Percentiles rank a stretch among this genome's conserved stretches.
Conservation (phyloP, 2,329 filamentous ascomycete genomes). For the Colletotrichum higginsianum region DNA sequence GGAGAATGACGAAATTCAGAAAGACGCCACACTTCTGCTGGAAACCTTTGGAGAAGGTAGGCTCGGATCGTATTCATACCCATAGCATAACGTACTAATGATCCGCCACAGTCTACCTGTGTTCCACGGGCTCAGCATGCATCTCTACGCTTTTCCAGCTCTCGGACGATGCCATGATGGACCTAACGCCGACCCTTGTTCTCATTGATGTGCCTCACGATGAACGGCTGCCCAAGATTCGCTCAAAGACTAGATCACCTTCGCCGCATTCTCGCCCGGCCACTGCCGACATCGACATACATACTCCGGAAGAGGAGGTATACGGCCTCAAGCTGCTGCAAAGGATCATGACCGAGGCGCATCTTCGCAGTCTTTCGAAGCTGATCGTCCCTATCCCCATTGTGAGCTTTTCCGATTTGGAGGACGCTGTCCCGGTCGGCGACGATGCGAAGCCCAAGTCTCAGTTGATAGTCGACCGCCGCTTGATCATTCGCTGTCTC, state of each 20-base stretch:
- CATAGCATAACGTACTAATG: slow-evolving; percentile 3
- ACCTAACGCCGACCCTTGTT: slow-evolving; percentile 70
- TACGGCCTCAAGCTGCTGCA: slow-evolving; percentile 71
- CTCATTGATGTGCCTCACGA: slow-evolving; percentile 70
- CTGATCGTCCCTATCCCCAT: slow-evolving; percentile 71
- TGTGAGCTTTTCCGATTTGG: slow-evolving; percentile 58
- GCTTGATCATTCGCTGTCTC: slow-evolving; percentile 78
- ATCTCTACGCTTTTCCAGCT: slow-evolving; percentile 67
- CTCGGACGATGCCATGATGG: slow-evolving; percentile 66
- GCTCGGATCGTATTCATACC: slow-evolving; percentile 42
- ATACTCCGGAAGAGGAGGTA: slow-evolving; percentile 62
- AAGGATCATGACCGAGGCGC: slow-evolving; percentile 71
- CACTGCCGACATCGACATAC: slow-evolving; percentile 55
- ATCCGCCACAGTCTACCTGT: slow-evolving; percentile 64
- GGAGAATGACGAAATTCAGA: slow-evolving; percentile 58
- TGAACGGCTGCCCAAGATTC: slow-evolving; percentile 58
- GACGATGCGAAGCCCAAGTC: slow-evolving; percentile 23
- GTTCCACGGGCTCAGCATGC: slow-evolving; percentile 67
- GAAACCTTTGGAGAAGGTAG: slow-evolving; percentile 70
- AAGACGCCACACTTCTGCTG: slow-evolving; percentile 65
- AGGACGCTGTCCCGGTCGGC: slow-evolving; percentile 48
- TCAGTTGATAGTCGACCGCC: slow-evolving; percentile 54
- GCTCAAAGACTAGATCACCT: slow-evolving; percentile 56
- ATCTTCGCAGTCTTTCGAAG: slow-evolving; percentile 69
- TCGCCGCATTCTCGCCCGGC: slow-evolving; percentile 60